Base-by-base conservation (phyloP, 176 grass and related monocot genomes). In the Rhynchospora pubera region DNA sequence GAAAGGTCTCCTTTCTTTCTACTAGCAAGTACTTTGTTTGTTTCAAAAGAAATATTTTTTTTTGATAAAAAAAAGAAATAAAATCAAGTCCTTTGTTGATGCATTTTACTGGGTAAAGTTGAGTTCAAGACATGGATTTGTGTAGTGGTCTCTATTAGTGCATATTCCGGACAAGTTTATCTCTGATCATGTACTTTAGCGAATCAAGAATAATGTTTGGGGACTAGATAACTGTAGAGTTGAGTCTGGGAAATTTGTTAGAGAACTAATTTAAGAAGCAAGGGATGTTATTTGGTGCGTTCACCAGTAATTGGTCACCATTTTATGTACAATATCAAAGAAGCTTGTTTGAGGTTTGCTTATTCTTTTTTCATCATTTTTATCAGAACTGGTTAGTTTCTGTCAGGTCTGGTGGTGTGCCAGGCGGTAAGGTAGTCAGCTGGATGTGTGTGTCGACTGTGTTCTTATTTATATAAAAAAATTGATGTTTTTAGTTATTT, bases 201-300 rank as follows among this genome's bases (percentile, higher is more conserved):
- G 26, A 28, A 28, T 50, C 19, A 28, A 42, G 30, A 42, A 28
- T 16, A 74, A 74, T 52, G 30, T 44, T 43, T 46, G 45, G 45
- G 47, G 70, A 52, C 5, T 74, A 14, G 2, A n/a, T 51, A 10
- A 74, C 21, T 10, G 3, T 0, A 74, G 69, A 51, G 44, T 1
- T 73, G 43, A 50, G 8, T 73, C n/a, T 73, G 68, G 21, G 9
- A 6, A 11, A 23, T 51, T 9, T 68, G 46, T n/a, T n/a, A n/a
- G n/a, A 26, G 47, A 74, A 74, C 70, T 74, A 24, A 52, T 48
- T 52, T 51, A 19, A 50, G 69, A 74, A 74, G 69, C 69, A 74
- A 50, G 21, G 45, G 7, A 22, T 50, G 10, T 26, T 15, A 65
- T 12, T 65, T 10, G 56, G 34, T 39, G 2, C 56, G 24, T 65